Base-by-base conservation (phyloP, 164 flowering plant genomes). In the Aristolochia fimbriata region DNA sequence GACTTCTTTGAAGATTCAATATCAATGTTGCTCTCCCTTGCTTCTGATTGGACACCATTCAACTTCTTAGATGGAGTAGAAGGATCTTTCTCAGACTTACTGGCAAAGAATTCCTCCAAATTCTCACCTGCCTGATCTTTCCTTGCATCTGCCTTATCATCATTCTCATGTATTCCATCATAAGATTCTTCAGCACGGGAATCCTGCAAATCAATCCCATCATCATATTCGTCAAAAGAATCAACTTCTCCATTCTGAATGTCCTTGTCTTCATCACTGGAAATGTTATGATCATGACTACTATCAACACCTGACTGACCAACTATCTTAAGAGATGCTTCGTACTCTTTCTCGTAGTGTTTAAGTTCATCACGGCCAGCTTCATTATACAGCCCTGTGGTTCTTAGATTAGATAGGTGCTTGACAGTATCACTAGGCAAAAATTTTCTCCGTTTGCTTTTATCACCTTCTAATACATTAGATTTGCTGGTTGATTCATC, bases 321-420 rank as follows among this genome's bases (percentile, higher is more conserved):
- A 17, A 59, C 69, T 57, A 74, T 74, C 64, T 82, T 77, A 46
- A 87, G 57, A 60, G 96, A 91, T 1, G 91, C 96, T 69, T 88
- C 88, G 67, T 82, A 90, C 65, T 88, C 83, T 30, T 84, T 94
- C 79, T 90, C 97, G 73, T 94, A 94, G 66, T 54, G 78, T 68
- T 79, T 86, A 69, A 94, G 63, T 64, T 91, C 96, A 70, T 86
- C 66, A 47, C 96, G 97, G 3, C 97, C 99, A 60, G 86, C 93
- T 80, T 94, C 97, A 79, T 93, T 90, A 63, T 93, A 93, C 73
- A 91, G 76, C 17, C 91, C 87, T 69, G 59, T 65, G 19, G 74
- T 78, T 71, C 50, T 71, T 51, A 49, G 66, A 57, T 65, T 71
- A 7, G 33, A 58, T 63, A 57, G 64, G 49, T 30, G 51, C 25